Evolutionary conservation across 129 eudicot species (phyloP).

Genomic region (Flaveria brownii): DNA sequence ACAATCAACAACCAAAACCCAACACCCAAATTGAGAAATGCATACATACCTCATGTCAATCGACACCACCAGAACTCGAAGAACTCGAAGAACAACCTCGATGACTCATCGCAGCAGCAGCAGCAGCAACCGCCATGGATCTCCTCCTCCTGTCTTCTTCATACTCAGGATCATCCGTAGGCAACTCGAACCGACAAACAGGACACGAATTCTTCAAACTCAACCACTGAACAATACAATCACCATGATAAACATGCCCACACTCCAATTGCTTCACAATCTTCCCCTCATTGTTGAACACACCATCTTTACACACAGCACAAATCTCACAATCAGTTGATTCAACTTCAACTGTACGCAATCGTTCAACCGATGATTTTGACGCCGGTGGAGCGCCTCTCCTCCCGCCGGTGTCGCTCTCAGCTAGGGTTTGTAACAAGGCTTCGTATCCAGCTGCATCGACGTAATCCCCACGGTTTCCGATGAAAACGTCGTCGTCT

Average conservation of each 20-base stretch:
- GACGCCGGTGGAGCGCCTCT: conserved; percentile 92
- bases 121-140: neutral
- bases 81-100: conserved; percentile 2
- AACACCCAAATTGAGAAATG: neutral
- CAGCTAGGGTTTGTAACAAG: conserved; percentile 72
- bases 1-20: neutral
- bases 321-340: conserved; percentile 38
- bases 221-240: conserved; percentile 77
- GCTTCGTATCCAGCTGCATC: conserved; percentile 93
- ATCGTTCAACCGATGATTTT: conserved; percentile 48
- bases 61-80: conserved; percentile 15
- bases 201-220: conserved; percentile 71
- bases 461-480: conserved; percentile 88
- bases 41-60: neutral
- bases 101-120: neutral
- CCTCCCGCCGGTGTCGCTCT: conserved; percentile 56
- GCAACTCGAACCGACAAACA: conserved; percentile 75
- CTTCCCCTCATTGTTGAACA: conserved; percentile 9
- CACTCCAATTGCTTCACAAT: conserved; percentile 61
- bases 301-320: conserved; percentile 69
- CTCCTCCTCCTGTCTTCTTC: conserved; percentile 68
- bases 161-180: conserved; percentile 73
- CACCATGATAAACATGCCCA: conserved; percentile 76
- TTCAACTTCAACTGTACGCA: conserved; percentile 43
- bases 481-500: conserved; percentile 42